Percentiles rank a stretch among this genome's conserved stretches.
Conservation (phyloP, 495 filamentous ascomycete genomes). For the Aspergillus indologenus region DNA sequence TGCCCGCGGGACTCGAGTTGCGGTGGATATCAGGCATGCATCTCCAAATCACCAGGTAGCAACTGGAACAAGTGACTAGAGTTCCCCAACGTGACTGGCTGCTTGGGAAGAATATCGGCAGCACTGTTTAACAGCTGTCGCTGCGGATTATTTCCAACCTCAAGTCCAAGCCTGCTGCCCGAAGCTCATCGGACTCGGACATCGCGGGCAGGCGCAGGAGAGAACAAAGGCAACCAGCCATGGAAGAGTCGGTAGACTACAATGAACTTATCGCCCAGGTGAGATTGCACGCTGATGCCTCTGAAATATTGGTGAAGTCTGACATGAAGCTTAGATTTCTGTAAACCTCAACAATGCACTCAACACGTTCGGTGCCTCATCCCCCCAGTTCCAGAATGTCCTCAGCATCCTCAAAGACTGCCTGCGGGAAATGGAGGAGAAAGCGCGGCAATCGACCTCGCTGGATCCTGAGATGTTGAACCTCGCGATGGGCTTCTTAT, state of each 20-base stretch:
- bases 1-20: slow-evolving; percentile 7
- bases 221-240: not conserved
- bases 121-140: not conserved
- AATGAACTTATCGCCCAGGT: slow-evolving; percentile 35
- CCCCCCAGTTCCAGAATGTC: slow-evolving; percentile 37
- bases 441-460: slow-evolving; percentile 7
- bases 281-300: no score
- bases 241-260: slow-evolving; percentile 19
- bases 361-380: slow-evolving; percentile 40
- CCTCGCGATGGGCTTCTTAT: slow-evolving; percentile 40
- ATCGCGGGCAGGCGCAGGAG: slow-evolving; percentile 1
- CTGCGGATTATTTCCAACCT: no score
- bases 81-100: no score
- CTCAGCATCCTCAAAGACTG: slow-evolving; percentile 37
- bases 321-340: slow-evolving; percentile 32
- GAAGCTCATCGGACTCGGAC: slow-evolving; percentile 14
- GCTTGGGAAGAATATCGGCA: not conserved
- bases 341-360: slow-evolving; percentile 42
- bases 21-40: slow-evolving; percentile 1
- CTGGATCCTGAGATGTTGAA: slow-evolving; percentile 37
- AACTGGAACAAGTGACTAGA: no score
- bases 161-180: no score
- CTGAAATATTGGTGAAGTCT: no score
- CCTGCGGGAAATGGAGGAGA: slow-evolving; percentile 32
- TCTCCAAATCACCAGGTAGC: not conserved